Conservation (phyloP, 2,329 filamentous ascomycete species). For the Tolypocladium tundrense region DNA sequence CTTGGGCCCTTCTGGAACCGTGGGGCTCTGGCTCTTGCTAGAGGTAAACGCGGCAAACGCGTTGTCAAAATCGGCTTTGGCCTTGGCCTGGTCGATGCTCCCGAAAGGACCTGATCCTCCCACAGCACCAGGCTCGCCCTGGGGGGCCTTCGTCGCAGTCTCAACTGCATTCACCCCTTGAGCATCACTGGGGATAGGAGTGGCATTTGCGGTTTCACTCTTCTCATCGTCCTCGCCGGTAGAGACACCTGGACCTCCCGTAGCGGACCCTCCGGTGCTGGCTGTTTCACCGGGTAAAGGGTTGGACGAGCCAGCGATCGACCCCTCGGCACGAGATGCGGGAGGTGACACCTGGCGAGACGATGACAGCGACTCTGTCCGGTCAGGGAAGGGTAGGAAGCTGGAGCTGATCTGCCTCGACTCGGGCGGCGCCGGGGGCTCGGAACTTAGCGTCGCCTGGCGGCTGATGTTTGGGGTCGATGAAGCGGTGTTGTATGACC, state of each 20-base stretch:
- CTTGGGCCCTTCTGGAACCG: constrained; percentile 30
- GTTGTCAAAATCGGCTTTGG: constrained; percentile 75
- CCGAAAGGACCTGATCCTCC: constrained; percentile 38
- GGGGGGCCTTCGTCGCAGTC: constrained; percentile 6
- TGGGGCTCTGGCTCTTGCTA: constrained; percentile 38
- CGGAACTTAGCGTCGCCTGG: constrained; percentile 46
- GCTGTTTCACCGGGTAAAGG: constrained; percentile 15
- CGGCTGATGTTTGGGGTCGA: constrained; percentile 54
- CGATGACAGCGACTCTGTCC: constrained; percentile 60
- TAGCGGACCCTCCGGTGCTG: constrained; percentile 8
- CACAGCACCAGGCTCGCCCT: constrained; percentile 7
- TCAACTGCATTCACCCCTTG: constrained; percentile 8
- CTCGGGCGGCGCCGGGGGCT: constrained; percentile 55
- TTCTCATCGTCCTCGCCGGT: constrained; percentile 9
- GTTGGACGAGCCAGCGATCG: constrained; percentile 14
- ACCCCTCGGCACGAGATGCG: constrained; percentile 45
- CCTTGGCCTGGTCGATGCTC: constrained; percentile 43
- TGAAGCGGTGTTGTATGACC: constrained; percentile 43
- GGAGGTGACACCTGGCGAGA: constrained; percentile 71
- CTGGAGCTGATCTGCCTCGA: constrained; percentile 70
- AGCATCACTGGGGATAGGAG: constrained; percentile 14
- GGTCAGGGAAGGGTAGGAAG: constrained; percentile 59
- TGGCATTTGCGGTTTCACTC: constrained; percentile 15
- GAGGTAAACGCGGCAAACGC: constrained; percentile 69
- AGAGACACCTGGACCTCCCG: constrained; percentile 9